Evolutionary conservation across 2,329 filamentous ascomycete species (phyloP).

Genomic region (Diaporthe sp.): DNA sequence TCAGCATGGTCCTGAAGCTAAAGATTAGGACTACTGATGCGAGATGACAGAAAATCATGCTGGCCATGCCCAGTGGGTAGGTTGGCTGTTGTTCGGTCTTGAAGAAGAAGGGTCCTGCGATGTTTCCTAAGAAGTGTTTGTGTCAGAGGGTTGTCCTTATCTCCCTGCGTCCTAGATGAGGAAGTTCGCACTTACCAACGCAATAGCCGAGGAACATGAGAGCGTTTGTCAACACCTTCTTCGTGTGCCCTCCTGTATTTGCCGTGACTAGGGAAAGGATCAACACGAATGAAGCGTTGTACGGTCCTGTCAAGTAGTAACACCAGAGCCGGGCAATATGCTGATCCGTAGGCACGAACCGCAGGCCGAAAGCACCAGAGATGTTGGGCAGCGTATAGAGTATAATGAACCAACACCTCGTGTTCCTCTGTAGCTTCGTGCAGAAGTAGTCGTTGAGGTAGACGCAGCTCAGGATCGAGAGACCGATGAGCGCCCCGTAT

Average conservation of each 20-base stretch:
- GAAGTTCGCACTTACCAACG: slow-evolving; percentile 38
- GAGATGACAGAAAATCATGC: slow-evolving; percentile 71
- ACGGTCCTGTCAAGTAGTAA: slow-evolving; percentile 68
- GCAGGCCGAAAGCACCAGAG: slow-evolving; percentile 64
- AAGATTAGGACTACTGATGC: slow-evolving; percentile 61
- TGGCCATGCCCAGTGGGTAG: slow-evolving; percentile 72
- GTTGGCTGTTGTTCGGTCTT: slow-evolving; percentile 66
- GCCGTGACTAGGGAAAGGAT: slow-evolving; percentile 49
- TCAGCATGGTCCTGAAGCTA: slow-evolving; percentile 64
- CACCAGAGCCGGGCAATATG: slow-evolving; percentile 62
- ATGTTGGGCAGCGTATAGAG: slow-evolving; percentile 65
- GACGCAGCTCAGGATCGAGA: slow-evolving; percentile 46
- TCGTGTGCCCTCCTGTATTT: slow-evolving; percentile 45
- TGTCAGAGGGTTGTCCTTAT: slow-evolving; percentile 48
- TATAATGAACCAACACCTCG: slow-evolving; percentile 53
- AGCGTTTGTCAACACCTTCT: slow-evolving; percentile 40
- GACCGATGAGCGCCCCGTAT: slow-evolving; percentile 44
- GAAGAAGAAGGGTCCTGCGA: slow-evolving; percentile 72
- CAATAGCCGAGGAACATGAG: slow-evolving; percentile 32
- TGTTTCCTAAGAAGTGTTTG: slow-evolving; percentile 72
- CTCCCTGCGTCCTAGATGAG: slow-evolving; percentile 36
- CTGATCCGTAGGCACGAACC: slow-evolving; percentile 58
- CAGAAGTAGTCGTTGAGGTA: slow-evolving; percentile 41
- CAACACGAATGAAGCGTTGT: slow-evolving; percentile 66
- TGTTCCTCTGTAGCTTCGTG: slow-evolving; percentile 42